These are phyloP conservation scores for Yamadazyma olivae DNA, from an alignment of 805 yeast species.

Conservation along the genomic window DNA sequence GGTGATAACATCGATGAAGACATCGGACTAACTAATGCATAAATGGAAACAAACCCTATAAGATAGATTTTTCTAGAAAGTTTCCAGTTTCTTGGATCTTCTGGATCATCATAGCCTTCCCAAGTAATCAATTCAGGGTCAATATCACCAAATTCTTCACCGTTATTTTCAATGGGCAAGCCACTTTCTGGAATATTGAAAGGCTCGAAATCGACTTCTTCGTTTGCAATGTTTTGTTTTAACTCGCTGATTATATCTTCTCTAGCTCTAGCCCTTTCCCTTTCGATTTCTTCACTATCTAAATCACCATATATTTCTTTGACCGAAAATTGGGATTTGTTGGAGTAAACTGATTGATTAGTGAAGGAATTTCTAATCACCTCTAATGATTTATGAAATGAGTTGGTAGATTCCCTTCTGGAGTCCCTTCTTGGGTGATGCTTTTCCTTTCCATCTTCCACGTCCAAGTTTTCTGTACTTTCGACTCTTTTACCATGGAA, in stretches of 20 bases:
- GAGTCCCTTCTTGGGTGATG: neutral
- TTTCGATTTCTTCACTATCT: conserved; percentile 25
- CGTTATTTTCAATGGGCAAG: conserved; percentile 27
- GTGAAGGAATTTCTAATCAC: conserved; percentile 13
- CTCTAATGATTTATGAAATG: conserved; percentile 17
- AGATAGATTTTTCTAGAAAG: conserved; percentile 36
- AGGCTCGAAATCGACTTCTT: conserved; percentile 13
- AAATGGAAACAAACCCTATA: conserved; percentile 47
- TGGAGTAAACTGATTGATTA: conserved; percentile 10
- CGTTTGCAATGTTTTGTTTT: conserved; percentile 16
- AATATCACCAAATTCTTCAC: conserved; percentile 43
- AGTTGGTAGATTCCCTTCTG: conserved; percentile 16
- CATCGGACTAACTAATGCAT: conserved; percentile 59
- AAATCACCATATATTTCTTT: conserved; percentile 32
- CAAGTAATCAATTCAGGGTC: conserved; percentile 71
- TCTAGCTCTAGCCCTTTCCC: conserved; percentile 30
- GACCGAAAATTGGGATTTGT: conserved; percentile 16
- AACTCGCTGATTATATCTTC: conserved; percentile 25
- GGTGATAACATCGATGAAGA: conserved; percentile 64
- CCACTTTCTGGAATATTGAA: conserved; percentile 19
- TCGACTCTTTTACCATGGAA: conserved; percentile 10
- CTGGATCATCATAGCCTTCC: conserved; percentile 61
- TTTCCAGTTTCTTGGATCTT: conserved; percentile 65
- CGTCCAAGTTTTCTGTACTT: neutral
- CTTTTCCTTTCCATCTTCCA: neutral